These are phyloP conservation scores for Hydrangea macrophylla DNA, from an alignment of 148 eudicot species.

Conservation along the genomic window DNA sequence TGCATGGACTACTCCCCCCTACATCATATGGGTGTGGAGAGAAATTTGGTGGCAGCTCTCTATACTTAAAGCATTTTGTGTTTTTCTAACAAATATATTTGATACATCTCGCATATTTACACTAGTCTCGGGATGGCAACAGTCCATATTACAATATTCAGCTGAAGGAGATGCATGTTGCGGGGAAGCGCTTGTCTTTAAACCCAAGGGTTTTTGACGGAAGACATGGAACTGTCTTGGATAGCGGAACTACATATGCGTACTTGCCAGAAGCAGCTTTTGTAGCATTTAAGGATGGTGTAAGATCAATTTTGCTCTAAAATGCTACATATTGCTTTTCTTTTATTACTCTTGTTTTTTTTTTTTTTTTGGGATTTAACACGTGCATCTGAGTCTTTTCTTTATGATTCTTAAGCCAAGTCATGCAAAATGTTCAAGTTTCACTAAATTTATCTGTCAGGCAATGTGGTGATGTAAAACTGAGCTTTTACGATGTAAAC, in stretches of 20 bases:
- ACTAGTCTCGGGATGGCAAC: constrained; percentile 91
- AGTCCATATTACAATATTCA: constrained; percentile 97
- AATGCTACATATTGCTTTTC: neutral
- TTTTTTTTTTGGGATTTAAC: neutral
- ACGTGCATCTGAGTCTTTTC: neutral
- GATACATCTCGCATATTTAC: constrained; percentile 95
- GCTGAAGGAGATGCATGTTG: constrained; percentile 86
- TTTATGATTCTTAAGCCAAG: neutral
- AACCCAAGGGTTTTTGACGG: constrained; percentile 69
- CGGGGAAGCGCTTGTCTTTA: constrained; percentile 68
- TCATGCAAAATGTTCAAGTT: neutral
- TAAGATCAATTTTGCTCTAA: constrained; percentile 37
- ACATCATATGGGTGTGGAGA: no score
- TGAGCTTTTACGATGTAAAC: neutral
- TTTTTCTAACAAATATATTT: constrained; percentile 43
- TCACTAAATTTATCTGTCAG: neutral
- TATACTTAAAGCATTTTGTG: constrained; percentile 25
- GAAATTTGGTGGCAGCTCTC: no score
- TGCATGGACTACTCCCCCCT: no score
- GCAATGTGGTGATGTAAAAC: neutral
- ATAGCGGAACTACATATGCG: constrained; percentile 94
- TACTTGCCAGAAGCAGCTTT: constrained; percentile 87
- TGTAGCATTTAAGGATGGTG: constrained; percentile 74
- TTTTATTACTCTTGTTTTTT: neutral
- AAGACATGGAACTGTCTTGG: constrained; percentile 82